Percentiles rank a stretch among this genome's conserved stretches.
Conservation (phyloP, 495 filamentous ascomycete genomes). For the Aspergillus heteromorphus region DNA sequence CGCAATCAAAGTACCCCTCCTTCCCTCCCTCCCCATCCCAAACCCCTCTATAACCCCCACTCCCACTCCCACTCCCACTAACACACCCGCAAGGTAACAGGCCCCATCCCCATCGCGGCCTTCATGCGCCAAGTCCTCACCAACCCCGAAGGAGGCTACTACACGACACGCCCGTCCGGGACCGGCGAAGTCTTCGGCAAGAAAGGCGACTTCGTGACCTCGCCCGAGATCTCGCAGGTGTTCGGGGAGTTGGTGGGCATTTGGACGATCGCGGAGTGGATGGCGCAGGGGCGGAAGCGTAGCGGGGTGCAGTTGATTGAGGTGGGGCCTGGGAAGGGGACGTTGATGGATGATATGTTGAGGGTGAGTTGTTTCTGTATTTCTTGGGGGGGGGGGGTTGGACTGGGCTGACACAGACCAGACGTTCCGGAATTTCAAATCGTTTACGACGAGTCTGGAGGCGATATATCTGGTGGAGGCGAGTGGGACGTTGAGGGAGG, state of each 20-base stretch:
- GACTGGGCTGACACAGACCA: constrained; percentile 25
- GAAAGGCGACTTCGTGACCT: constrained; percentile 93
- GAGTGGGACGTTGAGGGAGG: constrained; percentile 63
- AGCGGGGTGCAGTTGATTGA: constrained; percentile 82
- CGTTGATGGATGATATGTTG: constrained; percentile 94
- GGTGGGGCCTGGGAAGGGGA: constrained; percentile 89
- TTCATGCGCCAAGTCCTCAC: constrained; percentile 99
- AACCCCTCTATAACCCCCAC: background rate
- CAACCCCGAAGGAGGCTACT: constrained; percentile 86
- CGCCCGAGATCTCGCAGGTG: constrained; percentile 93
- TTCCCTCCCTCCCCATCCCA: background rate
- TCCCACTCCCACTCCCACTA: constrained; percentile 26
- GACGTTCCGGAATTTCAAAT: constrained; percentile 80
- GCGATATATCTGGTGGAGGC: constrained; percentile 89
- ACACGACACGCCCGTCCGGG: constrained; percentile 60
- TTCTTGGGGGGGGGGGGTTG: background rate
- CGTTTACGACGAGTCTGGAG: constrained; percentile 70
- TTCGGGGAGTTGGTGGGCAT: constrained; percentile 92
- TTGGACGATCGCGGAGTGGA: constrained; percentile 95
- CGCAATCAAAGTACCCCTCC: constrained; percentile 63
- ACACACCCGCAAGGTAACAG: constrained; percentile 55
- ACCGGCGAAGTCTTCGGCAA: constrained; percentile 79
- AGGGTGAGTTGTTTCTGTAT: constrained; percentile 66
- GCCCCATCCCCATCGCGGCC: constrained; percentile 82
- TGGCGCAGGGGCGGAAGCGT: constrained; percentile 70